Conservation (phyloP, 768 basidiomycete genomes). For the Hericium rajendrae region DNA sequence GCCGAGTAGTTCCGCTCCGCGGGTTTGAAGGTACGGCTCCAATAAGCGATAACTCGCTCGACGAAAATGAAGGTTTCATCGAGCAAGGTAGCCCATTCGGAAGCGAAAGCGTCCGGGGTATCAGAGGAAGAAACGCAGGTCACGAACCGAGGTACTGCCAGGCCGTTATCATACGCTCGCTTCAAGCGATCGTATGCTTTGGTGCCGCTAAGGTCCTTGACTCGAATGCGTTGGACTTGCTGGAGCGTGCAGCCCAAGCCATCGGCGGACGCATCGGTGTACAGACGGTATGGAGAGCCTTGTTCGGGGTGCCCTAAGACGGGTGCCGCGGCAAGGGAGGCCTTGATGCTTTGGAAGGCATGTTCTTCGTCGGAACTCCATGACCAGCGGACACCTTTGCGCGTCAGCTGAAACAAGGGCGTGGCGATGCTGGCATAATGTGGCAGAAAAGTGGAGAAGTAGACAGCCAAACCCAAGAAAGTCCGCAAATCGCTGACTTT, state of each 20-base stretch:
- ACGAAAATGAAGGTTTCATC: slow-evolving; percentile 6
- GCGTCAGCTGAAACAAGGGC: slow-evolving; percentile 25
- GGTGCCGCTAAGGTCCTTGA: slow-evolving; percentile 15
- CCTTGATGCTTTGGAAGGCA: slow-evolving; percentile 23
- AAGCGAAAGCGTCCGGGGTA: too few species aligned
- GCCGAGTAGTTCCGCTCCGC: too few species aligned
- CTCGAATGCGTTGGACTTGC: slow-evolving; percentile 16
- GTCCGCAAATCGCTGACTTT: slow-evolving; percentile 15
- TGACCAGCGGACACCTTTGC: slow-evolving; percentile 13
- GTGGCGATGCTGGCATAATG: slow-evolving; percentile 25
- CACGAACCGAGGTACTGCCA: background rate
- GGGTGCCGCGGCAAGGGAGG: slow-evolving; percentile 22
- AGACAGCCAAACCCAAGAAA: slow-evolving; percentile 29
- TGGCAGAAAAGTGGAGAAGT: slow-evolving; percentile 28
- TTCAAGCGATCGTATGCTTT: slow-evolving; percentile 11
- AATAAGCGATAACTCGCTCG: slow-evolving; percentile 16
- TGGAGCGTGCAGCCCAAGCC: slow-evolving; percentile 16
- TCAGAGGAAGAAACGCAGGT: too few species aligned
- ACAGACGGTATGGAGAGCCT: slow-evolving; percentile 25
- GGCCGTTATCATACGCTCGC: background rate
- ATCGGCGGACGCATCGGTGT: slow-evolving; percentile 21
- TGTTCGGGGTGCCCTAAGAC: slow-evolving; percentile 22
- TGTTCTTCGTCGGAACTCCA: slow-evolving; percentile 10
- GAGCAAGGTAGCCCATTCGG: too few species aligned
- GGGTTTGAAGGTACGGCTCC: slow-evolving; percentile 10